phyloP scores from a whole-genome alignment of 306 rosid species.

The Oxytropis ochrocephala region DNA sequence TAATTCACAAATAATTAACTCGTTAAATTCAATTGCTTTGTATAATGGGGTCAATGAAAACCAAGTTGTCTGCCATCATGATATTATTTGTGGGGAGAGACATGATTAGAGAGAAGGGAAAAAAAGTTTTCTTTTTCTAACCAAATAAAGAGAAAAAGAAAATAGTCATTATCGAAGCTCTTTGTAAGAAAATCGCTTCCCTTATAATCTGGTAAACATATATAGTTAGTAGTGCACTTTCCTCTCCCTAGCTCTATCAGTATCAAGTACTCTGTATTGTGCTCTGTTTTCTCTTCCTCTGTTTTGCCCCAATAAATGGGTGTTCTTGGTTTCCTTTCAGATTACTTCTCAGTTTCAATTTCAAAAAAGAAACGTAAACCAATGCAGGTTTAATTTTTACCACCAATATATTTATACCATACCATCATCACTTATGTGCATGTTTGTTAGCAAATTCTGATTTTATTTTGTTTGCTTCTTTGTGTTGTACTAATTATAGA shows the following conservation, averaged over 20 bases:
- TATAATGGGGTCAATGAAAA: background rate
- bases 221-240: background rate
- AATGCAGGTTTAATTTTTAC: constrained; percentile 53
- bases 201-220: background rate
- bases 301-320: constrained; percentile 50
- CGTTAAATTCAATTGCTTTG: background rate
- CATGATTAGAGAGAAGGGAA: constrained; percentile 2
- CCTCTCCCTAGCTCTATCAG: no score
- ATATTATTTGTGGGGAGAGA: constrained; percentile 12
- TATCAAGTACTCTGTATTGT: background rate
- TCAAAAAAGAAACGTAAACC: constrained; percentile 64
- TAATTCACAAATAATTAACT: background rate
- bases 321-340: constrained; percentile 40
- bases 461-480: background rate
- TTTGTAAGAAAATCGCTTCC: background rate
- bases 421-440: no score
- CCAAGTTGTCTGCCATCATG: background rate
- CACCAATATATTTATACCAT: background rate
- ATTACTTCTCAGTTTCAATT: constrained; percentile 36
- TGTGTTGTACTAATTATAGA: constrained; percentile 36
- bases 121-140: background rate
- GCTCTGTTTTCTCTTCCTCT: background rate
- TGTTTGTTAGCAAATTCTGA: background rate
- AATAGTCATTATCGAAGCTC: constrained; percentile 28
- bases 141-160: background rate